Evolutionary conservation across 169 alveolate genomes (phyloP).

Genomic region (Blepharisma undulans): DNA sequence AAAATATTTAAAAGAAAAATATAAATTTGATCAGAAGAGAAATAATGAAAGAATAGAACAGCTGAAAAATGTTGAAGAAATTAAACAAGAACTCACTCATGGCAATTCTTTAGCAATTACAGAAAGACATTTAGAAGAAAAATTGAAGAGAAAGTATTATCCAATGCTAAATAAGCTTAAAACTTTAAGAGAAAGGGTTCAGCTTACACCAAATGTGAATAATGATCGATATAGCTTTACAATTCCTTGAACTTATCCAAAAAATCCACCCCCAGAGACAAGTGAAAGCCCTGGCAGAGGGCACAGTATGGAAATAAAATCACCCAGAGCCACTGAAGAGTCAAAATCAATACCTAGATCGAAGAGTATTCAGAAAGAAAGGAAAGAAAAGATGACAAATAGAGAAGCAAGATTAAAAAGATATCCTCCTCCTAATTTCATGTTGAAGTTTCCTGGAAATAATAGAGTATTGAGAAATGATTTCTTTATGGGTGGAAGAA

Average conservation of each 20-base stretch:
- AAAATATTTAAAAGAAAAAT: background rate
- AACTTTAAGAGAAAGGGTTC: background rate
- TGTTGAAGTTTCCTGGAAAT: background rate
- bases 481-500: background rate
- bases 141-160: background rate
- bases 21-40: background rate
- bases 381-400: background rate
- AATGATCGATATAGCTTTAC: background rate
- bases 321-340: background rate
- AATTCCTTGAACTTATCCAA: background rate
- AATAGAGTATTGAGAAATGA: background rate
- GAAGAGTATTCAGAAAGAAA: background rate
- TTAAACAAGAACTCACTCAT: slow-evolving; percentile 2
- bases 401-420: background rate
- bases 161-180: background rate
- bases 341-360: background rate
- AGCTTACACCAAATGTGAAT: background rate
- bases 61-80: background rate
- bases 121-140: background rate
- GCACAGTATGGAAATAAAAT: background rate
- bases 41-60: background rate
- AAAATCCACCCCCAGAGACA: background rate
- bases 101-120: background rate
- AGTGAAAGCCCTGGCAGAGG: background rate
- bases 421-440: background rate